A percentile compares a stretch with the other conserved stretches of the same genome.
Conservation (phyloP, 2,329 filamentous ascomycete species). For the Sporothrix pseudoabietina region DNA sequence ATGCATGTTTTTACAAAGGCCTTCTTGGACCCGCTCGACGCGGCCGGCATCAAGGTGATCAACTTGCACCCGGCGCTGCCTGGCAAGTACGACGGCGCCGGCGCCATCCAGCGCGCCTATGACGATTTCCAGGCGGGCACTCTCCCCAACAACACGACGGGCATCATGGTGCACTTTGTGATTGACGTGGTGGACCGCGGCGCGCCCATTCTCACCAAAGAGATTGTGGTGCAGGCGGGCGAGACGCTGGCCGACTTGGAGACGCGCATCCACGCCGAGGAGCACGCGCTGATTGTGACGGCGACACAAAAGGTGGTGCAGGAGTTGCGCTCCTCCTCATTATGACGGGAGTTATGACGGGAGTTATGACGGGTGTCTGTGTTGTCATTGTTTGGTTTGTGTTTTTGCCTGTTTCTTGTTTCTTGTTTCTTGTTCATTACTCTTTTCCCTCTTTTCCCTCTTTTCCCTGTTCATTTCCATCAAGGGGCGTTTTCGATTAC, state of each 20-base stretch:
- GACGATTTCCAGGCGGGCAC: constrained; percentile 66
- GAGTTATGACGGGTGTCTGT: constrained; percentile 5
- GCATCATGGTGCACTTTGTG: constrained; percentile 89
- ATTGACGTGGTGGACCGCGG: constrained; percentile 79
- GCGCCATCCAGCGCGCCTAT: constrained; percentile 77
- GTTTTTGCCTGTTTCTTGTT: neutral
- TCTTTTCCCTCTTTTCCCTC: neutral
- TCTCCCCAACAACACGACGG: constrained; percentile 69
- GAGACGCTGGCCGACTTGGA: constrained; percentile 68
- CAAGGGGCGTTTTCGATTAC: neutral
- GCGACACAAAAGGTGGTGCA: constrained; percentile 59
- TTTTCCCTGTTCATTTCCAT: neutral
- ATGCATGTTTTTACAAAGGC: constrained; percentile 77
- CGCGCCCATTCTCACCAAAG: constrained; percentile 67
- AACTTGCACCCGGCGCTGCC: constrained; percentile 80
- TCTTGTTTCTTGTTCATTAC: neutral
- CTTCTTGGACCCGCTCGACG: constrained; percentile 70
- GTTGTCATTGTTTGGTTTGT: neutral
- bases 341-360: neutral
- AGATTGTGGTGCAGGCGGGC: constrained; percentile 66
- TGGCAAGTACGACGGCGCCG: constrained; percentile 73
- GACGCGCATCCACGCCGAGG: constrained; percentile 71
- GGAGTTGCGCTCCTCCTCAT: constrained; percentile 41
- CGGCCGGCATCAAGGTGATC: constrained; percentile 67
- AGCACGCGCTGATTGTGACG: constrained; percentile 78